phyloP scores from a whole-genome alignment of 805 yeast species.

The Spathaspora gorwiae region DNA sequence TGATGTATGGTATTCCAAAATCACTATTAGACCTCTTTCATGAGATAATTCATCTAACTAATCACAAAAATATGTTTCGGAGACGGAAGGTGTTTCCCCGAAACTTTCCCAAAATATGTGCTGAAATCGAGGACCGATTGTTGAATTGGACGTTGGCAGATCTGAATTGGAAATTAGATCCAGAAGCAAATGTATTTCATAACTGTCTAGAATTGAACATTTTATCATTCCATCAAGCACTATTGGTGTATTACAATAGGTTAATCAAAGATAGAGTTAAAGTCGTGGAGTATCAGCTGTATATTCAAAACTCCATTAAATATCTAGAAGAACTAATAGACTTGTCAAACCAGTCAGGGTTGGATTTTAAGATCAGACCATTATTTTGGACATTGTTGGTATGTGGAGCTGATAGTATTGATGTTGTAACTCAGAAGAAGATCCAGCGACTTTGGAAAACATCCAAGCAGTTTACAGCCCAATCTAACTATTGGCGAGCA shows the following conservation, averaged over 20 bases:
- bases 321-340: constrained; percentile 27
- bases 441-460: constrained; percentile 31
- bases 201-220: constrained; percentile 22
- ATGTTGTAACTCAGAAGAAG: constrained; percentile 22
- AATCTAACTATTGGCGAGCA: constrained; percentile 48
- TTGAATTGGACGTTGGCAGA: constrained; percentile 39
- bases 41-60: constrained; percentile 43
- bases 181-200: constrained; percentile 26
- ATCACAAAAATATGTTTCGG: constrained; percentile 47
- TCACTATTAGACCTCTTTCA: constrained; percentile 44
- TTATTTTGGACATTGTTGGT: constrained; percentile 48
- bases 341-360: constrained; percentile 9
- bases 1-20: constrained; percentile 46
- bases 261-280: constrained; percentile 39
- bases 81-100: constrained; percentile 41
- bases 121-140: constrained; percentile 49
- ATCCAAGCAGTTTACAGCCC: constrained; percentile 12
- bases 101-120: constrained; percentile 52
- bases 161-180: constrained; percentile 33
- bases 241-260: constrained; percentile 42
- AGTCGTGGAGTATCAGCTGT: constrained; percentile 28
- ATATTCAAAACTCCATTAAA: constrained; percentile 28
- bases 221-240: constrained; percentile 38
- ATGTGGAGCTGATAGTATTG: constrained; percentile 36
- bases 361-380: constrained; percentile 26